These are phyloP conservation scores for Mycena metata DNA, from an alignment of 768 basidiomycete species.

Conservation along the genomic window DNA sequence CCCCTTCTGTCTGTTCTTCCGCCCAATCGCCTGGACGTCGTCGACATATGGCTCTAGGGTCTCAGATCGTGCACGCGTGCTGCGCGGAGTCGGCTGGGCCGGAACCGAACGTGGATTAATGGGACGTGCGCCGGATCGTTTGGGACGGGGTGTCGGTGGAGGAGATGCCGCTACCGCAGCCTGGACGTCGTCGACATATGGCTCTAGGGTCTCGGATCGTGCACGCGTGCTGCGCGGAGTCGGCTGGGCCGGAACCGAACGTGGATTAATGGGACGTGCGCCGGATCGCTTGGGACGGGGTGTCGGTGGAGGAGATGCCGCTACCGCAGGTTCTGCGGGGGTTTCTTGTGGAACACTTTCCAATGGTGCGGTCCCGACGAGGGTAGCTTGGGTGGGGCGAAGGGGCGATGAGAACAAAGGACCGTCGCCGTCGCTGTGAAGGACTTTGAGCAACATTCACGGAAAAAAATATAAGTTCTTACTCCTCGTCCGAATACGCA, in stretches of 20 bases:
- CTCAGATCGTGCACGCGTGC: slow-evolving; percentile 17
- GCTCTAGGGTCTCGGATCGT: slow-evolving; percentile 19
- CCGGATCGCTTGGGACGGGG: slow-evolving; percentile 12
- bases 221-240: slow-evolving; percentile 21
- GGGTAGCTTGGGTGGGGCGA: slow-evolving; percentile 8
- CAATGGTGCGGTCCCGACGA: slow-evolving; percentile 14
- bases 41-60: slow-evolving; percentile 14
- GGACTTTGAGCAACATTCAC: not conserved
- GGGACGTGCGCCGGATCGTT: slow-evolving; percentile 15
- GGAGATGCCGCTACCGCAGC: slow-evolving; percentile 5
- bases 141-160: slow-evolving; percentile 1
- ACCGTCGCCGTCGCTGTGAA: slow-evolving; percentile 1
- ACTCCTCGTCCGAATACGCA: slow-evolving; percentile 17
- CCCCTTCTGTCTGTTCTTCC: slow-evolving; percentile 18
- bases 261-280: slow-evolving; percentile 11
- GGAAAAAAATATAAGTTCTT: not conserved
- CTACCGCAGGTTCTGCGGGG: not conserved
- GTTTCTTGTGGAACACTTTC: not conserved
- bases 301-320: not conserved
- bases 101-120: not conserved
- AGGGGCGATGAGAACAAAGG: slow-evolving; percentile 1
- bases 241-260: not conserved
- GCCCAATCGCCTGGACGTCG: slow-evolving; percentile 19
- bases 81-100: slow-evolving; percentile 9
- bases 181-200: slow-evolving; percentile 11